phyloP scores from a whole-genome alignment of 2,329 filamentous ascomycete genomes.

The Diaporthe batatas region DNA sequence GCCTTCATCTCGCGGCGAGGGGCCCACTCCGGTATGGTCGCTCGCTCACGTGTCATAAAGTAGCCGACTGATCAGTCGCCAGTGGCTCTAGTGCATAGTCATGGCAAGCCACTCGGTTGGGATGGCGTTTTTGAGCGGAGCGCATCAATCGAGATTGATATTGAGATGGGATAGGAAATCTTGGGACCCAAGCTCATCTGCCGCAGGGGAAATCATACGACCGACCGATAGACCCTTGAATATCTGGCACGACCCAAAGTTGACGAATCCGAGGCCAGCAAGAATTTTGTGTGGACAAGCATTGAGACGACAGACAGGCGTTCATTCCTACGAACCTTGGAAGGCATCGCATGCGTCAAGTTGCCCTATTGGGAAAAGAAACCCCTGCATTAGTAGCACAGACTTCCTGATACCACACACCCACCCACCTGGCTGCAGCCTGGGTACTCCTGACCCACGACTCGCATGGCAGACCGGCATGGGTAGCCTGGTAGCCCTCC shows the following conservation, averaged over 20 bases:
- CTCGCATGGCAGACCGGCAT: constrained; percentile 17
- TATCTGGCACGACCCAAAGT: background rate
- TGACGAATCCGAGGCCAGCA: background rate
- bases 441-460: too few relatives aligned
- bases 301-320: background rate
- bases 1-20: background rate
- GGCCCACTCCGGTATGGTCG: background rate
- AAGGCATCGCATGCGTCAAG: constrained; percentile 5
- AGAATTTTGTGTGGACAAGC: background rate
- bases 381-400: constrained; percentile 5
- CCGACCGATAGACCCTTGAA: background rate
- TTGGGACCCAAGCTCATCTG: too few relatives aligned
- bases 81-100: background rate
- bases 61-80: background rate
- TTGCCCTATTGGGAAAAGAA: constrained; percentile 2
- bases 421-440: too few relatives aligned
- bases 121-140: background rate
- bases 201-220: background rate
- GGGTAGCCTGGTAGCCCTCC: background rate
- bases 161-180: constrained; percentile 18
- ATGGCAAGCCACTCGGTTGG: background rate
- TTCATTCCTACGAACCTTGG: background rate
- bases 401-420: constrained; percentile 7
- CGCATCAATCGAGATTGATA: background rate
- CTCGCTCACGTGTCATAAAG: background rate